Conservation (phyloP, 1,139 yeast genomes). For the Taphrina pruni region DNA sequence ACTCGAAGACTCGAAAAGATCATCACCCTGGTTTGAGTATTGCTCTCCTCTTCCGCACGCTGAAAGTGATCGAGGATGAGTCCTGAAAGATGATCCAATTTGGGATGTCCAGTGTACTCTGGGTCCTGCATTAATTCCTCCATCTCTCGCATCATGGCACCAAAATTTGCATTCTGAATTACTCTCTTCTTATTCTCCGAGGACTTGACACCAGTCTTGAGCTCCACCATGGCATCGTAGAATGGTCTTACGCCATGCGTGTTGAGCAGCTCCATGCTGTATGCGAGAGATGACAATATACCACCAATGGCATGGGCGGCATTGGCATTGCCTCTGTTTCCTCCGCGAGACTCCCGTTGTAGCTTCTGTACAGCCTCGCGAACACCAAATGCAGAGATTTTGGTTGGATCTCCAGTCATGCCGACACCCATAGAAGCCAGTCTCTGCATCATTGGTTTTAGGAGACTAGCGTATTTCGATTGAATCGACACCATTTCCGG, state of each 20-base stretch:
- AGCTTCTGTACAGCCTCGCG: constrained; percentile 65
- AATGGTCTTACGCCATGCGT: constrained; percentile 85
- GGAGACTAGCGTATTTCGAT: constrained; percentile 63
- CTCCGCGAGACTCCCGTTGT: constrained; percentile 48
- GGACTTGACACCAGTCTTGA: constrained; percentile 51
- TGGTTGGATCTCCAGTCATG: constrained; percentile 61
- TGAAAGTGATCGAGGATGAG: constrained; percentile 45
- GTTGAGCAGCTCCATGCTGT: constrained; percentile 59
- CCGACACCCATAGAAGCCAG: constrained; percentile 67
- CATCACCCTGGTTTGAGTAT: constrained; percentile 71
- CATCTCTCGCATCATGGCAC: constrained; percentile 57
- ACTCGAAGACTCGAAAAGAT: constrained; percentile 87
- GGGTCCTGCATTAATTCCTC: constrained; percentile 56
- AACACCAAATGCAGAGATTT: constrained; percentile 73
- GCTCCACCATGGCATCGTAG: constrained; percentile 56
- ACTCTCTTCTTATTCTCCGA: constrained; percentile 69
- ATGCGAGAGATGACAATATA: constrained; percentile 75
- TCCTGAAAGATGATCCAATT: constrained; percentile 54
- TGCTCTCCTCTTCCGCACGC: constrained; percentile 42
- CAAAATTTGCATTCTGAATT: constrained; percentile 60
- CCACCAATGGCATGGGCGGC: constrained; percentile 52
- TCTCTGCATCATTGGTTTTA: constrained; percentile 65
- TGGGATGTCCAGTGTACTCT: constrained; percentile 71
- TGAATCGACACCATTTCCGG: constrained; percentile 62
- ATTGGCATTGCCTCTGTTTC: constrained; percentile 46